Evolutionary conservation across 1,284 basidiomycete genomes (phyloP), one percentile per base, ranked within the genome.

Genomic region (Rhodotorula sp.): DNA sequence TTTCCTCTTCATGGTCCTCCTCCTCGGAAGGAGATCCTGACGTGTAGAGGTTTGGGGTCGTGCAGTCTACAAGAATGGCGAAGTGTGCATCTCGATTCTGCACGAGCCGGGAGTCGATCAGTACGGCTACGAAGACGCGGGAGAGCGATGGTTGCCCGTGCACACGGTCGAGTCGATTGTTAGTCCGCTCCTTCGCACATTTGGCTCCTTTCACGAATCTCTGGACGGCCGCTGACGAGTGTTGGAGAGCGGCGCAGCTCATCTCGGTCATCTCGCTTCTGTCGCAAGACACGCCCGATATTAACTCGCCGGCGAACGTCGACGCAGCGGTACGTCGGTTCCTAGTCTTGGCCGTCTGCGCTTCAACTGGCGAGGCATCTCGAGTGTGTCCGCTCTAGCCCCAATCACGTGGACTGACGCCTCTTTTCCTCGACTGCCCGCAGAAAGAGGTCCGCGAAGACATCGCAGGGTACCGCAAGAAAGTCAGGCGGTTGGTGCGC

Each of bases 111-210:
- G 94, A 59, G 91, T 95, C 69, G 96, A 99, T 81, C 91, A 98
- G 81, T 99, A 92, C 80, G 96, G 96, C 13, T 98, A 94, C 78
- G 96, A 99, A 81, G 92, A 97, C 78, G 94, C 96, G 1, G 90
- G 92, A 61, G 96, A 99, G 83, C 83, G 96, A 71, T 99, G 96
- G 96, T 84, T 95, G 81, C 96, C 96, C 0, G 93, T 99, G 30
- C 96, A 99, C 79, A 91, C 90, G 0, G 90, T 97, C 55, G 94
- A 98, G 82, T 94, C 93, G 17, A 98, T 99, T 73, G 95, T 97
- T 76, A 81, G 94, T 85, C 4, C 19, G 27, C 11, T 17, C 11
- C 15, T 2, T 20, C 53, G 51, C 29, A 24, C 53, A 30, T 22
- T 36, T 53, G 30, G 46, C 13, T 17, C 22, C 24, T 56, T 19